Percentiles rank a stretch among this genome's conserved stretches.
Conservation (phyloP, 2,329 filamentous ascomycete genomes). For the Coniochaeta sp. region DNA sequence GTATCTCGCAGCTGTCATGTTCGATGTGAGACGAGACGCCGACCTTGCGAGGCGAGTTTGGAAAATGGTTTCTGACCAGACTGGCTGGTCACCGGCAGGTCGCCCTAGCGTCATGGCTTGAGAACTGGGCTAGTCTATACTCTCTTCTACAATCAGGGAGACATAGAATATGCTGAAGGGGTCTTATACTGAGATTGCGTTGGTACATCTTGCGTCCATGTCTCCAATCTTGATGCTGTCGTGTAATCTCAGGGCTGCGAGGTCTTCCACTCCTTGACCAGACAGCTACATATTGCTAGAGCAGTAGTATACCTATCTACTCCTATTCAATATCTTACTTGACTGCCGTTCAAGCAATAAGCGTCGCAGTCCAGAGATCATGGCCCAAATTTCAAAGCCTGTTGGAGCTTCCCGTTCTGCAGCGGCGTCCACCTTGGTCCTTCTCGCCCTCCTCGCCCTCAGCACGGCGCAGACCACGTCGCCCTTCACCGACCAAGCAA, state of each 20-base stretch:
- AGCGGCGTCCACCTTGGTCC: not conserved
- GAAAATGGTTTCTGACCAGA: not conserved
- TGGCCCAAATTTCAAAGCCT: not conserved
- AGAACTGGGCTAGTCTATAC: not conserved
- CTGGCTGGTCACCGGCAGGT: too few relatives aligned
- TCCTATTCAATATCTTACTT: not conserved
- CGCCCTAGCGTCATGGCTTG: not conserved
- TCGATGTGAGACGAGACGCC: not conserved
- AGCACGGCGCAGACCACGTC: conserved; percentile 2
- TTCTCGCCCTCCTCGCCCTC: not conserved
- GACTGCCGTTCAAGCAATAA: not conserved
- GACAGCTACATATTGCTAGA: not conserved
- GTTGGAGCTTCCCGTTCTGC: not conserved
- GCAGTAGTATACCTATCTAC: not conserved
- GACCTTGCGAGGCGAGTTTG: not conserved
- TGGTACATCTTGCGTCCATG: not conserved
- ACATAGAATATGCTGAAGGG: too few relatives aligned
- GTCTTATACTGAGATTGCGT: too few relatives aligned
- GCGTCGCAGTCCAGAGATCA: not conserved
- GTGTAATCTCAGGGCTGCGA: not conserved
- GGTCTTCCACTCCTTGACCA: not conserved
- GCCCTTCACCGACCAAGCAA: conserved; percentile 23
- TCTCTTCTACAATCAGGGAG: not conserved
- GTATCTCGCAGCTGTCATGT: not conserved
- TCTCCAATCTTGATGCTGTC: not conserved